These are phyloP conservation scores for Viola odorata DNA, from an alignment of 345 rosid genomes.

Conservation along the genomic window DNA sequence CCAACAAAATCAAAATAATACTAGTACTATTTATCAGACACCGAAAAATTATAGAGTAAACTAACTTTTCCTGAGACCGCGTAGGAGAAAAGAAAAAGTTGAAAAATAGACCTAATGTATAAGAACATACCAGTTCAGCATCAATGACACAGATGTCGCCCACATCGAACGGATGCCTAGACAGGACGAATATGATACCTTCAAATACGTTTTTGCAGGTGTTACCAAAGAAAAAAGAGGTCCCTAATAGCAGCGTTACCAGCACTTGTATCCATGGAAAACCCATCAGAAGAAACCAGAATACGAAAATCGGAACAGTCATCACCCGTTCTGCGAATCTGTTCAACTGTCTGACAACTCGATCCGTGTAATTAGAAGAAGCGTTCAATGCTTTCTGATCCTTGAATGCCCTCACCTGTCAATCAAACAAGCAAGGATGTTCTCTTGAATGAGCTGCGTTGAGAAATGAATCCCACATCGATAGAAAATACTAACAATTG, in stretches of 20 bases:
- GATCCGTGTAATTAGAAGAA: slow-evolving; percentile 65
- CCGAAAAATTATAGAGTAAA: too few relatives aligned
- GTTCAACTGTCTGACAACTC: slow-evolving; percentile 62
- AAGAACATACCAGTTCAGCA: slow-evolving; percentile 45
- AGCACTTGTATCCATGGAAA: slow-evolving; percentile 53
- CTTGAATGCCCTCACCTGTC: slow-evolving; percentile 48
- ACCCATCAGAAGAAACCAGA: slow-evolving; percentile 58
- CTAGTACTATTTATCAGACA: too few relatives aligned
- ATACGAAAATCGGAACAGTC: slow-evolving; percentile 24
- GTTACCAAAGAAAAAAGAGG: slow-evolving; percentile 58
- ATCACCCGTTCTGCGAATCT: slow-evolving; percentile 44
- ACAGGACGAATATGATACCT: slow-evolving; percentile 59
- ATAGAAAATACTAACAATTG: too few relatives aligned
- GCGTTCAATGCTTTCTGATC: slow-evolving; percentile 52
- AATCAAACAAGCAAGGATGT: too few relatives aligned
- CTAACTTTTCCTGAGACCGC: too few relatives aligned
- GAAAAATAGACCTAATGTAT: too few relatives aligned
- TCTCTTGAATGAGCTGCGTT: too few relatives aligned
- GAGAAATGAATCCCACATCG: too few relatives aligned
- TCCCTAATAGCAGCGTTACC: slow-evolving; percentile 43
- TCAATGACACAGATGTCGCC: slow-evolving; percentile 80
- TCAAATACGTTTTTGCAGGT: slow-evolving; percentile 72
- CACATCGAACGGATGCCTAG: slow-evolving; percentile 83
- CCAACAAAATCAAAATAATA: not conserved
- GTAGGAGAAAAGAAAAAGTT: too few relatives aligned